Percentiles rank a stretch among this genome's conserved stretches.
Conservation (phyloP, 495 filamentous ascomycete species). For the Talaromyces liani region DNA sequence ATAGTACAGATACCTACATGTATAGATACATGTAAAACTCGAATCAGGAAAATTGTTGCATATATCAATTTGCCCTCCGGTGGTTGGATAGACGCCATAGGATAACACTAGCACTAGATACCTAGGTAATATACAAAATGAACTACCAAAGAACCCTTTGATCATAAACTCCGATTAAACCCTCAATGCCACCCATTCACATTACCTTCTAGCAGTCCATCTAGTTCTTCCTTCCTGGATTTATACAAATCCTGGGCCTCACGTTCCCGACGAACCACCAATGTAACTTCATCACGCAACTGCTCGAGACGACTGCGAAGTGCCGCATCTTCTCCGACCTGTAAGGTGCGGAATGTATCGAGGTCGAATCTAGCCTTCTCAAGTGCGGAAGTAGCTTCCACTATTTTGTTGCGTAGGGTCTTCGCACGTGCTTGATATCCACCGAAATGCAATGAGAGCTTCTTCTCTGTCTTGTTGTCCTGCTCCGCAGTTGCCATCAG, state of each 20-base stretch:
- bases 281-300: slow-evolving; percentile 73
- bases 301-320: slow-evolving; percentile 64
- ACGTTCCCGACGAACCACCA: slow-evolving; percentile 74
- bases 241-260: slow-evolving; percentile 87
- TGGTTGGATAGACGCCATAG: neutral
- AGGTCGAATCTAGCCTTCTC: slow-evolving; percentile 65
- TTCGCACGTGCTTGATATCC: slow-evolving; percentile 87
- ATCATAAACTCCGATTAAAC: neutral
- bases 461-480: slow-evolving; percentile 86
- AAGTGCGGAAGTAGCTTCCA: slow-evolving; percentile 70
- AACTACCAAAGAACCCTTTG: neutral
- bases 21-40: neutral
- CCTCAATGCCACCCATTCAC: slow-evolving; percentile 40
- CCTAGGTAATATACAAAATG: slow-evolving; percentile 6
- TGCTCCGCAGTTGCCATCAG: slow-evolving; percentile 66
- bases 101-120: neutral
- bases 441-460: slow-evolving; percentile 77
- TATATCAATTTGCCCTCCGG: neutral
- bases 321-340: slow-evolving; percentile 70
- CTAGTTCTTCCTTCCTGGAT: slow-evolving; percentile 68
- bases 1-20: neutral
- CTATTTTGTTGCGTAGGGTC: slow-evolving; percentile 69
- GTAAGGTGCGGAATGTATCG: slow-evolving; percentile 66
- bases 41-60: neutral
- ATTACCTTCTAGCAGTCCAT: slow-evolving; percentile 41